A percentile compares a stretch with the other conserved stretches of the same genome.
These are phyloP conservation scores for Endocalyx cinctus DNA, from an alignment of 2,329 filamentous ascomycete genomes.

Conservation along the genomic window DNA sequence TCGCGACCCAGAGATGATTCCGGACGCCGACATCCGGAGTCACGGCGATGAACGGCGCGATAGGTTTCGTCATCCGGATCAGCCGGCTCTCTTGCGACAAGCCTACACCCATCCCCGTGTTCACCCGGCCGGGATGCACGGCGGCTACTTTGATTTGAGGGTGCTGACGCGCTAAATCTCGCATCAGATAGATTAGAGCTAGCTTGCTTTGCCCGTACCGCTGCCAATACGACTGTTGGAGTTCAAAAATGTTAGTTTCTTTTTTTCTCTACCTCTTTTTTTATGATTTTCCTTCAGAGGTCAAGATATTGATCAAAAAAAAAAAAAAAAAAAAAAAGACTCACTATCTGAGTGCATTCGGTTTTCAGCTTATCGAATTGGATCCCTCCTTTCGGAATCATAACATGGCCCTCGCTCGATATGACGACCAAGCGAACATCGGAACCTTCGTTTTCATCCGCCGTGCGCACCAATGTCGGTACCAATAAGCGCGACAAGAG, in stretches of 20 bases:
- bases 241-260: background rate
- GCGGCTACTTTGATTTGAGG: constrained; percentile 23
- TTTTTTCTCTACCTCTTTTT: no score
- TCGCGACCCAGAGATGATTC: constrained; percentile 40
- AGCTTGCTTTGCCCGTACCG: constrained; percentile 45
- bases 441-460: background rate
- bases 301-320: no score
- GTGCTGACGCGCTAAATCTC: constrained; percentile 34
- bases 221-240: constrained; percentile 13
- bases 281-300: no score
- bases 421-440: constrained; percentile 20
- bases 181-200: constrained; percentile 39
- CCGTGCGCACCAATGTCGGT: background rate
- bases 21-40: constrained; percentile 23
- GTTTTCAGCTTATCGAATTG: constrained; percentile 26
- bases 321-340: constrained; percentile 1
- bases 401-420: constrained; percentile 18
- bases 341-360: constrained; percentile 15
- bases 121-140: constrained; percentile 11
- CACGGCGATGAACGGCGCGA: constrained; percentile 7
- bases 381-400: constrained; percentile 24
- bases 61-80: background rate
- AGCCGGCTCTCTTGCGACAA: constrained; percentile 8
- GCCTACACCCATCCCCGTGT: constrained; percentile 8
- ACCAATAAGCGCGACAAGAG: constrained; percentile 6